Evolutionary conservation across 108 stramenopile genomes (phyloP), one percentile per base, ranked within the genome.

Genomic region (Cyclotella kingstonii): DNA sequence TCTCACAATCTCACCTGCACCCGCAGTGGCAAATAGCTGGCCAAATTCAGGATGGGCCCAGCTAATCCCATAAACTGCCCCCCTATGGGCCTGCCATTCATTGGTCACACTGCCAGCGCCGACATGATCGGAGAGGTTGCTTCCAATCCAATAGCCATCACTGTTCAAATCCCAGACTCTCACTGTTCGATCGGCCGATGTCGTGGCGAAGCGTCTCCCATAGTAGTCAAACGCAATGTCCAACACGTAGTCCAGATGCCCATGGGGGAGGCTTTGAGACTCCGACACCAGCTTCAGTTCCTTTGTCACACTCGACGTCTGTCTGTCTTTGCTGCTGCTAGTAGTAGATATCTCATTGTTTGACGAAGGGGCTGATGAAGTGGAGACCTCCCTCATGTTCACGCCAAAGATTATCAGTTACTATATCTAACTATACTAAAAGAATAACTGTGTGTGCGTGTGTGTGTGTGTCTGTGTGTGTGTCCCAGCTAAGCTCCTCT

Each of bases 21-120:
- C 93, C 64, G 87, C 90, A 6, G 95, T 96, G 12, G 97, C 97
- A 26, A 98, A 58, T 9, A 98, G 46, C 68, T 86, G 87, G 23
- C 97, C 96, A 78, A 93, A 98, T 57, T 97, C 96, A 1, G 97
- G 95, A 81, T 98, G 96, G 5, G 89, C 93, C 96, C 96, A 98
- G 35, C 72, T 77, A 22, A 98, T 53, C 36, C 83, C 81, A 48
- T 82, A 88, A 12, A 98, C 84, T 6, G 82, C 77, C 9, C 93
- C 91, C 19, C 79, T 73, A 65, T 95, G 89, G 27, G 84, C 87
- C 67, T 94, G 89, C 84, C 85, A 94, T 65, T 88, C 84, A 22
- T 75, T 84, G 6, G 76, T 83, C 12, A 26, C 31, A 66, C 82
- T 35, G n/a, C 48, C 57, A 6, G 2, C 31, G 17, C 9, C 47